Evolutionary conservation across 2,329 filamentous ascomycete genomes (phyloP).

Genomic region (Fusarium pilosicola): DNA sequence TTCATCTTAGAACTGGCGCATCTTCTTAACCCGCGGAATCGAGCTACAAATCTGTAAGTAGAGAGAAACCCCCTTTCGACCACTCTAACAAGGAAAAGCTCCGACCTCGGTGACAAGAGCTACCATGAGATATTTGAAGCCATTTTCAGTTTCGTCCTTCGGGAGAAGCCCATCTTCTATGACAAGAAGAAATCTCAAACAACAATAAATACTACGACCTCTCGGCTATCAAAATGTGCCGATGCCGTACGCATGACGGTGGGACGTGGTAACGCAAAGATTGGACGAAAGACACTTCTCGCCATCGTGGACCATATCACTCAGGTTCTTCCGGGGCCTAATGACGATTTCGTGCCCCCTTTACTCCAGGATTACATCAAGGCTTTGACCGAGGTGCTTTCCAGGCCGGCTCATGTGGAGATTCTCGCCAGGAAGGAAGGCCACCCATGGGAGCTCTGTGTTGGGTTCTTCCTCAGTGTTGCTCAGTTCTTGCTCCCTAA

Average conservation of each 20-base stretch:
- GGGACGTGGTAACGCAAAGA: constrained; percentile 71
- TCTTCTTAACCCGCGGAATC: constrained; percentile 52
- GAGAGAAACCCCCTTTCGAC: background rate
- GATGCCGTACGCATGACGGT: constrained; percentile 77
- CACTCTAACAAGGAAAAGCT: constrained; percentile 41
- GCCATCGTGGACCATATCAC: constrained; percentile 84
- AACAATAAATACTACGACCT: constrained; percentile 59
- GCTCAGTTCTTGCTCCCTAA: constrained; percentile 58
- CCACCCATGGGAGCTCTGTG: constrained; percentile 73
- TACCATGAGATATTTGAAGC: constrained; percentile 85
- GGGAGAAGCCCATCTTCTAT: constrained; percentile 74
- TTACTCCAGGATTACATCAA: constrained; percentile 83
- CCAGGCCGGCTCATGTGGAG: constrained; percentile 81
- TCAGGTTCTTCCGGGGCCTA: constrained; percentile 72
- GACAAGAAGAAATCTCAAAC: constrained; percentile 60
- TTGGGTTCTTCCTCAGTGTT: constrained; percentile 77
- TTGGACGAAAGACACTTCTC: constrained; percentile 82
- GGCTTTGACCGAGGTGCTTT: constrained; percentile 75
- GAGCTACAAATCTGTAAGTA: constrained; percentile 51
- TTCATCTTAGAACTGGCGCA: constrained; percentile 49
- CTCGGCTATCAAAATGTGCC: constrained; percentile 74
- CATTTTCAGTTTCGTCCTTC: constrained; percentile 74
- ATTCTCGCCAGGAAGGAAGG: constrained; percentile 69
- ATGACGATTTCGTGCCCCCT: constrained; percentile 73
- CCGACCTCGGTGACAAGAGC: constrained; percentile 74